Base-by-base conservation (phyloP, 1,284 basidiomycete genomes). In the Takashimella tepidaria region DNA sequence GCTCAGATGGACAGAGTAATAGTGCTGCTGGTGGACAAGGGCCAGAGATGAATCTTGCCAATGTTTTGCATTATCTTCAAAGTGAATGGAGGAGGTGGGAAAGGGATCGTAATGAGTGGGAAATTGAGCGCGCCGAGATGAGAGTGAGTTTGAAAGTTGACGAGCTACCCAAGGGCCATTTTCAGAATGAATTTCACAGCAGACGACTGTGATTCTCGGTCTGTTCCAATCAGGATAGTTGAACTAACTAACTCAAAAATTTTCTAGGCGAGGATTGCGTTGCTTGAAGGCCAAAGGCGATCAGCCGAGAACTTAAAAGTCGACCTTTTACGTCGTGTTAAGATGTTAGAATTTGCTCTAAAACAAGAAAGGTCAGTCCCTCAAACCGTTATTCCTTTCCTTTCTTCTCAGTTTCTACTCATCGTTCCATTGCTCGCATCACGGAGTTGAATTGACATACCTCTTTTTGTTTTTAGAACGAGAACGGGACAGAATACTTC, bases 81-180 rank as follows among this genome's bases (percentile, higher is more conserved):
- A 91, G 89, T 50, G 96, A 98, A 81, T 98, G 93, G 91, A 82
- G 96, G 58, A 82, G 91, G 57, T 93, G 92, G 72, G 93, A 98
- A 74, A 86, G 91, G 72, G 93, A 98, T 78, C 83, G 95, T 67
- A 98, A 99, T 74, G 93, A 98, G 77, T 98, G 93, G 95, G 95
- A 98, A 80, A 99, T 99, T 68, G 95, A 98, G 78, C 81, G 95
- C 63, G 95, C 96, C 31, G 95, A 98, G 77, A 96, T 98, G 92
- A 83, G 93, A 80, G 93, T 92, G 64, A 67, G 87, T 83, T 43
- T 16, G 45, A 16, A n/a, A 45, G n/a, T n/a, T n/a, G n/a, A n/a
- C n/a, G n/a, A n/a, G n/a, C n/a, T n/a, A n/a, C n/a, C n/a, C n/a
- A n/a, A n/a, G n/a, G n/a, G n/a, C n/a, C n/a, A n/a, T n/a, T n/a